Percentiles rank a stretch among this genome's conserved stretches.
These are phyloP conservation scores for Botryotinia calthae DNA, from an alignment of 2,329 filamentous ascomycete species.

Conservation along the genomic window DNA sequence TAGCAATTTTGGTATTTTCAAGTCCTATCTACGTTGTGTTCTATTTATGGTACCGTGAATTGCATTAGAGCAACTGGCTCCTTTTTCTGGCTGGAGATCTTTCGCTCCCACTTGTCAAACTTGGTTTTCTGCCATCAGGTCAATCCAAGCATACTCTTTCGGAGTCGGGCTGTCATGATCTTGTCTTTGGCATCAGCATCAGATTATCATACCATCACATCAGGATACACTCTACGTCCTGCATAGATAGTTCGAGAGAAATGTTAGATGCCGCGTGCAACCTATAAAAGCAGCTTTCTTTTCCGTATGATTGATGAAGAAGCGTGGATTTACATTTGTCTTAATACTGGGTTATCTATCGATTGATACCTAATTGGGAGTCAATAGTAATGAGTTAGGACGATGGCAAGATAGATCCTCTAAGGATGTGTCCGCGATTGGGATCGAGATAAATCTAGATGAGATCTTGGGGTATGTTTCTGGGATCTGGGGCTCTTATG, in stretches of 20 bases:
- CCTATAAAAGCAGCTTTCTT: no score
- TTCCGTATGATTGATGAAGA: accelerated
- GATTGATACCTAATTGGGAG: not conserved
- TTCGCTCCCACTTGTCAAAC: not conserved
- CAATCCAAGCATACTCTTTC: not conserved
- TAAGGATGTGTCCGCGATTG: not conserved
- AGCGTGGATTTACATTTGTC: not conserved
- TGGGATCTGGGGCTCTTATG: no score
- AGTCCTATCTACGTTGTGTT: not conserved
- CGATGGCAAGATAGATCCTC: not conserved
- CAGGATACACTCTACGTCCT: not conserved
- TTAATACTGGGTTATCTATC: not conserved
- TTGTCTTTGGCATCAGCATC: not conserved
- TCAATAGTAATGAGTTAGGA: no score
- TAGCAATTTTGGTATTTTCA: not conserved
- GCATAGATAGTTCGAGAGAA: not conserved
- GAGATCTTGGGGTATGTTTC: accelerated
- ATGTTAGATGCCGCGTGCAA: no score
- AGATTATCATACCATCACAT: not conserved
- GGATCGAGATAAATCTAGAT: not conserved
- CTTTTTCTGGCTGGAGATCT: not conserved
- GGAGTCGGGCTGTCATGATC: not conserved
- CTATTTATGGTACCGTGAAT: not conserved
- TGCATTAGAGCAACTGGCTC: not conserved
- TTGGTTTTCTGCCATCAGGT: not conserved